A percentile compares a stretch with the other conserved stretches of the same genome.
Conservation (phyloP, 352 stramenopile species). For the Aphanomyces invadans region DNA sequence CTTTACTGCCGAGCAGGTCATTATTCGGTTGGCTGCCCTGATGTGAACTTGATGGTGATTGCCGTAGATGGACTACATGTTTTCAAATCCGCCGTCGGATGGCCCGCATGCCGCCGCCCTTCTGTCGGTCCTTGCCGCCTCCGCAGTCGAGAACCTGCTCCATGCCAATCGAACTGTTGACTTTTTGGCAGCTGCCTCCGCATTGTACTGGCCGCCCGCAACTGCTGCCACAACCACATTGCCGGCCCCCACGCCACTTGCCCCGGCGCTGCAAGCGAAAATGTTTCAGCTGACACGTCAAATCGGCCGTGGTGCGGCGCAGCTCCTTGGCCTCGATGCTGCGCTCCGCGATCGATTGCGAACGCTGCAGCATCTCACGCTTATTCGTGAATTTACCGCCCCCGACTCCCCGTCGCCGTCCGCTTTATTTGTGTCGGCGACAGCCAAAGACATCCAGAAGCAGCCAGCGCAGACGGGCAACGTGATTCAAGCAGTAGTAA, state of each 20-base stretch:
- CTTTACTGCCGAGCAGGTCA: conserved; percentile 4
- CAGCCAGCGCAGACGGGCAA: too few species aligned
- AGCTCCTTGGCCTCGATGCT: not conserved
- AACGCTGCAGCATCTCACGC: not conserved
- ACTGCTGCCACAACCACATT: not conserved
- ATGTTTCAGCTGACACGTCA: not conserved
- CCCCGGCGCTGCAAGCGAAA: not conserved
- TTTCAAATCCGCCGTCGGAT: not conserved
- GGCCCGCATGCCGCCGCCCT: not conserved
- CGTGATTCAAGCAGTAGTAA: too few species aligned
- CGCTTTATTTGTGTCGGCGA: not conserved
- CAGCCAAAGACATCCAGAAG: too few species aligned
- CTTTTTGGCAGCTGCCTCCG: not conserved
- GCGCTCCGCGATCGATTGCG: not conserved
- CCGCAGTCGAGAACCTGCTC: not conserved
- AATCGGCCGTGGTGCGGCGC: not conserved
- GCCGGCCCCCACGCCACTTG: not conserved
- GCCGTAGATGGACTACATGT: not conserved
- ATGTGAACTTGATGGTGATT: not conserved
- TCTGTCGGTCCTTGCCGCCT: not conserved
- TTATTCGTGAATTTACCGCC: not conserved
- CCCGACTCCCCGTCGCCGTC: too few species aligned
- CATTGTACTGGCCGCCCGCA: not conserved
- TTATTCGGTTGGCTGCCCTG: not conserved
- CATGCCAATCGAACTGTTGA: not conserved